Conservation (phyloP, 768 basidiomycete species). For the Crassisporium funariophilum region DNA sequence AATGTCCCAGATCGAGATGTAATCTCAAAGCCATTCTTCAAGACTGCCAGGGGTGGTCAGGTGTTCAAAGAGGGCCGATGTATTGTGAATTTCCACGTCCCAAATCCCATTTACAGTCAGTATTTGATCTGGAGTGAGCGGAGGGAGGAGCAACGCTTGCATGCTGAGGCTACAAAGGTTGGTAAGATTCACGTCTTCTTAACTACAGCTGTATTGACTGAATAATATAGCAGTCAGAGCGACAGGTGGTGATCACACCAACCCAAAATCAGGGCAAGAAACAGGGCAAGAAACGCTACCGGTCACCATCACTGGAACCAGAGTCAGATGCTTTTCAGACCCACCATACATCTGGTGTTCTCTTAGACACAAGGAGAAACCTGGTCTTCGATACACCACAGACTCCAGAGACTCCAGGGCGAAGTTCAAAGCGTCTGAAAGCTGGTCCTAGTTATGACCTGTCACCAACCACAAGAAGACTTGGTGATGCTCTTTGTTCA, state of each 20-base stretch:
- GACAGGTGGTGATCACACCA: not conserved
- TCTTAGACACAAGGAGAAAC: not conserved
- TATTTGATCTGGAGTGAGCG: not conserved
- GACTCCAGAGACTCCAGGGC: no score
- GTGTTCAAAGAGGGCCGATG: slow-evolving; percentile 6
- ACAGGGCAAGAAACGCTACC: not conserved
- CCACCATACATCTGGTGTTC: not conserved
- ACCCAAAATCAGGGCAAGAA: not conserved
- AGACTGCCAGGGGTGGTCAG: not conserved
- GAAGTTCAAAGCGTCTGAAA: not conserved
- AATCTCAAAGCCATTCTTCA: slow-evolving; percentile 13
- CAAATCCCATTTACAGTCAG: slow-evolving; percentile 1
- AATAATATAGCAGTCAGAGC: not conserved
- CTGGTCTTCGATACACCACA: not conserved
- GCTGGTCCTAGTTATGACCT: no score
- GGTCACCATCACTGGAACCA: not conserved
- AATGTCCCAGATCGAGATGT: slow-evolving; percentile 15
- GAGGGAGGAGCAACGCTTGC: not conserved
- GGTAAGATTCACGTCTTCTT: no score
- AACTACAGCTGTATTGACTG: no score
- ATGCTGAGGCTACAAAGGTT: no score
- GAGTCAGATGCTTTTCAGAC: not conserved
- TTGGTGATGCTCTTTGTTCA: not conserved
- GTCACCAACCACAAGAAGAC: not conserved
- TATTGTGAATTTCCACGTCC: slow-evolving; percentile 1